phyloP scores from a whole-genome alignment of 768 basidiomycete genomes.

The Podaxis sp. region DNA sequence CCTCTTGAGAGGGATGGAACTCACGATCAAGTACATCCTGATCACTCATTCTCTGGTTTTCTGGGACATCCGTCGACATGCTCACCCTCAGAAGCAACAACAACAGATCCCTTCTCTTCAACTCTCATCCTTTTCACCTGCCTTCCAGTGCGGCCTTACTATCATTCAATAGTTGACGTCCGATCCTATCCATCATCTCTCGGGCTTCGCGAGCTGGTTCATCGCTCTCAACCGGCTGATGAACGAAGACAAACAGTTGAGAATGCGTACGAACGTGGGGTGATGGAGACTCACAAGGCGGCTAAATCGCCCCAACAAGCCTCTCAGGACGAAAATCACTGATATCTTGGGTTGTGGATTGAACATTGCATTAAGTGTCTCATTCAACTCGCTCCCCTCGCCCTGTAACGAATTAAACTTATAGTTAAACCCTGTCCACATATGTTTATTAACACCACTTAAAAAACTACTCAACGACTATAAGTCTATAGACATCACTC shows the following conservation, averaged over 20 bases:
- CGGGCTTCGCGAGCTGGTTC: constrained; percentile 30
- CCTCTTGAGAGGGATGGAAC: constrained; percentile 19
- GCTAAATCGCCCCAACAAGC: constrained; percentile 32
- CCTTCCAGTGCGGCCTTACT: constrained; percentile 42
- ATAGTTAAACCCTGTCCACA: constrained; percentile 32
- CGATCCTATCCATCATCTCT: constrained; percentile 49
- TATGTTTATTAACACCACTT: background rate
- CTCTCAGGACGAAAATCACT: constrained; percentile 31
- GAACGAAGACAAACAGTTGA: background rate
- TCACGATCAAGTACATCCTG: constrained; percentile 58
- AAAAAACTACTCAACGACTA: background rate
- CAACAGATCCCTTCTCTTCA: constrained; percentile 53
- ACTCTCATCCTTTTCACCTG: constrained; percentile 23
- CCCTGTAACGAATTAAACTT: constrained; percentile 31
- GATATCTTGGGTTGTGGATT: constrained; percentile 37
- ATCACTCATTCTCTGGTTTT: constrained; percentile 56
- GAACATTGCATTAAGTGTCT: constrained; percentile 54
- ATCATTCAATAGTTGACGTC: constrained; percentile 44
- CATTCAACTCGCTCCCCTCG: constrained; percentile 48
- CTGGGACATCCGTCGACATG: constrained; percentile 57
- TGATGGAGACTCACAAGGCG: background rate
- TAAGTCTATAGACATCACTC: no score
- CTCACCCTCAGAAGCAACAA: constrained; percentile 64
- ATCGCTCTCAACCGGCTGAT: constrained; percentile 33
- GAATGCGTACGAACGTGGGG: background rate